phyloP scores from a whole-genome alignment of 768 basidiomycete genomes.

The Leccinum olivaceopallidum region DNA sequence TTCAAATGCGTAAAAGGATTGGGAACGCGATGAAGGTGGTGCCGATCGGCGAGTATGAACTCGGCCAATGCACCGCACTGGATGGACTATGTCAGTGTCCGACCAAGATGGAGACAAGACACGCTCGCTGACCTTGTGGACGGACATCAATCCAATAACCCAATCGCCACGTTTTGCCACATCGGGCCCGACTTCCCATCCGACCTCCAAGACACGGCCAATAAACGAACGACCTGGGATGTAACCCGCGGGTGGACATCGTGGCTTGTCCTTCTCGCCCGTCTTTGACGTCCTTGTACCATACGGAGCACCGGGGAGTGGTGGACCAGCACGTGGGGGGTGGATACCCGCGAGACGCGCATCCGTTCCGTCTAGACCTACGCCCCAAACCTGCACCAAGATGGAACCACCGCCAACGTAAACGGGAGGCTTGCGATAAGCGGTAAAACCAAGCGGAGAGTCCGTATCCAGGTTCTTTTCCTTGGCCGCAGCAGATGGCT shows the following conservation, averaged over 20 bases:
- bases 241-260: constrained; percentile 53
- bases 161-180: constrained; percentile 76
- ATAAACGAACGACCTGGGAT: constrained; percentile 89
- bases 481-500: constrained; percentile 10
- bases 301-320: constrained; percentile 22
- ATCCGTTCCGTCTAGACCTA: constrained; percentile 78
- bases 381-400: constrained; percentile 89
- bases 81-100: constrained; percentile 10
- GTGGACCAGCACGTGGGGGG: constrained; percentile 15
- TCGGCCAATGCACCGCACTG: constrained; percentile 89
- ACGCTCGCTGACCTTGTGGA: constrained; percentile 64
- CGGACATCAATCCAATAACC: constrained; percentile 79
- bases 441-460: constrained; percentile 61
- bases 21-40: constrained; percentile 72
- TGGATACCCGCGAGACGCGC: constrained; percentile 58
- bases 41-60: constrained; percentile 81
- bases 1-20: constrained; percentile 48
- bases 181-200: constrained; percentile 60
- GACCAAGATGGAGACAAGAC: constrained; percentile 1
- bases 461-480: constrained; percentile 19
- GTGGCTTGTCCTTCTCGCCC: constrained; percentile 29
- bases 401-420: constrained; percentile 70
- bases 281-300: constrained; percentile 20
- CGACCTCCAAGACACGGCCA: constrained; percentile 79
- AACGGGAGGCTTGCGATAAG: constrained; percentile 69